These are phyloP conservation scores for Fomitopsis pulvina DNA, from an alignment of 768 basidiomycete genomes.

Conservation along the genomic window DNA sequence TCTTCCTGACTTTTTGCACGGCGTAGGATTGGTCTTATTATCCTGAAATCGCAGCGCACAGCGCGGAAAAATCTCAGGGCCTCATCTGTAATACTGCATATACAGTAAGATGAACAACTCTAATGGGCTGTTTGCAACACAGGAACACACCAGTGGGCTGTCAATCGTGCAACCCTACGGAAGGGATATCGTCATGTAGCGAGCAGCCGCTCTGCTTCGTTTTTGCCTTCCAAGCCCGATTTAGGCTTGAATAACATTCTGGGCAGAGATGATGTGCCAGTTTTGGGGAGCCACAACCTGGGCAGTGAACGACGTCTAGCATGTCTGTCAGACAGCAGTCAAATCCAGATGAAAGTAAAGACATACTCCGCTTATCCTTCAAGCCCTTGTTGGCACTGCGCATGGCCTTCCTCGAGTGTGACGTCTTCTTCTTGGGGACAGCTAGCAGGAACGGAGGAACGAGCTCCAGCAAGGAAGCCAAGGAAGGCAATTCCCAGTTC, in stretches of 20 bases:
- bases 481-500: constrained; percentile 31
- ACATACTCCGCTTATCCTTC: constrained; percentile 86
- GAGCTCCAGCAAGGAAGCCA: constrained; percentile 56
- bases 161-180: background rate
- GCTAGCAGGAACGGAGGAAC: constrained; percentile 86
- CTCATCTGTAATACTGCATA: no score
- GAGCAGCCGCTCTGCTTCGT: background rate
- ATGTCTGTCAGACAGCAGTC: constrained; percentile 1
- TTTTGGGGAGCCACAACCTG: constrained; percentile 85
- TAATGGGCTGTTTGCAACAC: background rate
- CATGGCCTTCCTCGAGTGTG: constrained; percentile 95
- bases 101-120: background rate
- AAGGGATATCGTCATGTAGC: background rate
- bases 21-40: no score
- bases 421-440: constrained; percentile 90
- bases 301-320: constrained; percentile 83
- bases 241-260: constrained; percentile 69
- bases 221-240: constrained; percentile 52
- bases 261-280: constrained; percentile 85
- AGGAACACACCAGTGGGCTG: background rate
- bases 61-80: no score
- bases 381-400: constrained; percentile 89
- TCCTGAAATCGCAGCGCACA: no score
- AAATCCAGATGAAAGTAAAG: background rate
- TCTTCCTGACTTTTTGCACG: no score